Evolutionary conservation across 768 basidiomycete species (phyloP), one percentile per base, ranked within the genome.

Genomic region (Lactarius vividus): DNA sequence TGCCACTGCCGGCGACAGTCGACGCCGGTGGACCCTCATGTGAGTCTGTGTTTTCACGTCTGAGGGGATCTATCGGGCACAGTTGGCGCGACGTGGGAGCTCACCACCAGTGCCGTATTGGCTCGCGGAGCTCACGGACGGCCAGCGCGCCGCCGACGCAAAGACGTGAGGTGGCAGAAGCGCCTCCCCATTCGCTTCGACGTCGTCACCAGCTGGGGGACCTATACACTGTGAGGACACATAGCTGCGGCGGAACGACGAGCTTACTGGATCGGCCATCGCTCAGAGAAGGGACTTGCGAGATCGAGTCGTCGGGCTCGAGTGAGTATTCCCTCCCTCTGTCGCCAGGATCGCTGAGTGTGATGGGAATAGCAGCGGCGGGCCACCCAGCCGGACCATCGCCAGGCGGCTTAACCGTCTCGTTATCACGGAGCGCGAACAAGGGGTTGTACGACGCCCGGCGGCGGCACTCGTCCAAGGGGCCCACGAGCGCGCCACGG

Each of bases 261-360:
- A 49, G 23, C 65, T 57, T 57, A 66, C 61, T 28, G 3, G 54
- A 40, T 8, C 10, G 55, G 9, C 28, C 16, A 28, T 65, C 59
- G 26, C 28, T 23, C 49, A 18, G 6, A 40, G 40, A n/a, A n/a
- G 28, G 55, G 23, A 56, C 49, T 26, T 44, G 56, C 11, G 61
- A 44, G 31, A 49, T 58, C 28, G 61, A 42, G 18, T 54, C 57
- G 31, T 55, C 57, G 3, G 57, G 61, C 57, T 53, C 61, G 23
- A 54, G 52, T 18, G 61, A 59, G 31, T 13, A 20, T 39, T 60
- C 59, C 9, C 59, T 59, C 2, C 11, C 59, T 40, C 46, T 56
- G 54, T 16, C 23, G 31, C 10, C 3, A 29, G 15, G 15, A 54
- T 16, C 37, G 49, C 10, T 11, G 23, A 53, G 13, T 13, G 7